These are phyloP conservation scores for Amanita molliuscula DNA, from an alignment of 768 basidiomycete genomes.

Conservation along the genomic window DNA sequence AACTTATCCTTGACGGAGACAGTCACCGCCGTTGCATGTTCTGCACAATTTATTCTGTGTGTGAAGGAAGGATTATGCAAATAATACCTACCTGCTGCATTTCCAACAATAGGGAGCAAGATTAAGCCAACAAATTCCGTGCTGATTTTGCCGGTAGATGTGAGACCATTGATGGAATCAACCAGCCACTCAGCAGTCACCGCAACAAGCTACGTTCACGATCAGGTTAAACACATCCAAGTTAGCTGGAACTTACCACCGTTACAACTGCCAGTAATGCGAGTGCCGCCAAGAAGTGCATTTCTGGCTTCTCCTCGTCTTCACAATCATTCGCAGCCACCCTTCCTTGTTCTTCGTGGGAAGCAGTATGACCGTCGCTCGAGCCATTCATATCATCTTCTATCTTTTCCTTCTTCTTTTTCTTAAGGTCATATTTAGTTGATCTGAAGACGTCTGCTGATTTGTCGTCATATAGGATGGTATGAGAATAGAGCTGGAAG, in stretches of 20 bases:
- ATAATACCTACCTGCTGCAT: slow-evolving; percentile 54
- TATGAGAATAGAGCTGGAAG: slow-evolving; percentile 74
- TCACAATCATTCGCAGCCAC: slow-evolving; percentile 15
- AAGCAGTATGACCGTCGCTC: slow-evolving; percentile 1
- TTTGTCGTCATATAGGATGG: slow-evolving; percentile 52
- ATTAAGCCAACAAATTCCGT: slow-evolving; percentile 80
- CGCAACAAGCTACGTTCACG: slow-evolving; percentile 36
- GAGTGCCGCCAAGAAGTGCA: slow-evolving; percentile 46
- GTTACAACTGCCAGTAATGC: slow-evolving; percentile 49
- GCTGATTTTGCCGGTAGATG: slow-evolving; percentile 41
- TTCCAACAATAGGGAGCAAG: slow-evolving; percentile 86
- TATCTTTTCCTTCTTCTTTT: slow-evolving; percentile 13
- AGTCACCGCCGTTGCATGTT: slow-evolving; percentile 86
- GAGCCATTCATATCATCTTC: neutral
- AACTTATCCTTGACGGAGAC: slow-evolving; percentile 88
- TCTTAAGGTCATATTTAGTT: slow-evolving; percentile 19
- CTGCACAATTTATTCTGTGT: slow-evolving; percentile 20
- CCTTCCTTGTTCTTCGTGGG: slow-evolving; percentile 5
- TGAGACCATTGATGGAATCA: slow-evolving; percentile 71
- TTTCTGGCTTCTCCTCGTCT: slow-evolving; percentile 38
- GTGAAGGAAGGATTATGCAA: neutral
- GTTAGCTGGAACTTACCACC: slow-evolving; percentile 39
- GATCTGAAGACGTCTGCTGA: slow-evolving; percentile 23
- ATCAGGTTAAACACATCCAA: slow-evolving; percentile 14
- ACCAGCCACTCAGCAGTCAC: slow-evolving; percentile 68